Percentiles rank a stretch among this genome's conserved stretches.
These are phyloP conservation scores for Hortiboletus rubellus DNA, from an alignment of 1,284 basidiomycete genomes.

Conservation along the genomic window DNA sequence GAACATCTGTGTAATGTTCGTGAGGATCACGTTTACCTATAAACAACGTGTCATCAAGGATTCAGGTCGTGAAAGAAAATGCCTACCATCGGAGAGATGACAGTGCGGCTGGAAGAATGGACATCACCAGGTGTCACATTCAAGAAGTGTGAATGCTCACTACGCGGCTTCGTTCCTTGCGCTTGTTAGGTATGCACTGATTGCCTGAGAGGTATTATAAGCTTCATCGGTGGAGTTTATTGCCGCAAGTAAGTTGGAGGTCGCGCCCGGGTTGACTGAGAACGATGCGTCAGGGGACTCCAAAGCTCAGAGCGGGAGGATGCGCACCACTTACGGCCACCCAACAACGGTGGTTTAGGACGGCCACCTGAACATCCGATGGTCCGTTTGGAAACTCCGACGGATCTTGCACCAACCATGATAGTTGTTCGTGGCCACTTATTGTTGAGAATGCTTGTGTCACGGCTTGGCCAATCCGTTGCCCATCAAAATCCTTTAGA, in stretches of 20 bases:
- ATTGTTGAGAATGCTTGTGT: constrained; percentile 35
- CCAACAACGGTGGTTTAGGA: constrained; percentile 48
- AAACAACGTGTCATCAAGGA: background rate
- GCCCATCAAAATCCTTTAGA: constrained; percentile 55
- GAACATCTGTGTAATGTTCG: constrained; percentile 33
- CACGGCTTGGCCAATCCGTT: constrained; percentile 45
- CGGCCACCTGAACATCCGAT: constrained; percentile 35
- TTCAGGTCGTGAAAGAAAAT: background rate
- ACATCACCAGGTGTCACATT: constrained; percentile 5
- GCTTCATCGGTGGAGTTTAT: constrained; percentile 29
- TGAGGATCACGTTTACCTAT: constrained; percentile 23
- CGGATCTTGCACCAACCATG: constrained; percentile 43
- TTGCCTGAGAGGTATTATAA: constrained; percentile 39
- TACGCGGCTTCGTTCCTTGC: constrained; percentile 49
- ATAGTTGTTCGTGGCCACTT: constrained; percentile 27
- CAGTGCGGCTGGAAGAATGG: constrained; percentile 20
- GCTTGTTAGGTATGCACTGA: constrained; percentile 36
- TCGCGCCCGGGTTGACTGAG: constrained; percentile 43
- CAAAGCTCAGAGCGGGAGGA: background rate
- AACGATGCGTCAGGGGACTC: background rate
- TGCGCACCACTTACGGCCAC: constrained; percentile 42
- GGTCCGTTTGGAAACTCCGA: constrained; percentile 44
- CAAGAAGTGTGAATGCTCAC: constrained; percentile 33
- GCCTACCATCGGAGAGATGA: constrained; percentile 27
- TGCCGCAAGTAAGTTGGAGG: constrained; percentile 35